Evolutionary conservation across 164 flowering plant species (phyloP).

Genomic region (Umbilicus rupestris): DNA sequence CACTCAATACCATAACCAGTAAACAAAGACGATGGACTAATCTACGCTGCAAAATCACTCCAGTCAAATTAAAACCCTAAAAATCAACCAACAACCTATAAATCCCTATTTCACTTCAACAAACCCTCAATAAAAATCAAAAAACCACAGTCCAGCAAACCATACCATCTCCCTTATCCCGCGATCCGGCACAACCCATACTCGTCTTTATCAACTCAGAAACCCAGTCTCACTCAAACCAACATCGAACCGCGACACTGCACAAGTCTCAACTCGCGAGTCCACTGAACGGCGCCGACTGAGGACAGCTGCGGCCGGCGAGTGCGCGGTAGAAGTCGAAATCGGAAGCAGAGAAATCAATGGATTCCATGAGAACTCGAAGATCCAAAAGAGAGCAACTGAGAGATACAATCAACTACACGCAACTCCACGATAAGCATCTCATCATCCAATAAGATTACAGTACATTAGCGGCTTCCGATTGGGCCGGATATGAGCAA

Average conservation of each 20-base stretch:
- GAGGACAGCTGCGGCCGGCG: background rate
- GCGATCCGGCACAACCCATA: constrained; percentile 4
- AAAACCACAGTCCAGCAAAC: background rate
- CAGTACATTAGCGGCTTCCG: no score
- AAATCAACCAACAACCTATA: no score
- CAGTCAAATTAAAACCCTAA: no score
- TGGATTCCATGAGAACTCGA: background rate
- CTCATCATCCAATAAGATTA: no score
- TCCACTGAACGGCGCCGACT: background rate
- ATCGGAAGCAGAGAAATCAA: background rate
- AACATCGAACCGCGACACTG: background rate
- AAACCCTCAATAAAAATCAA: background rate
- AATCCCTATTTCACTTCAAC: no score
- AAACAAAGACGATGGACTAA: background rate
- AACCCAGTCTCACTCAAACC: background rate
- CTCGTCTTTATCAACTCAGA: background rate
- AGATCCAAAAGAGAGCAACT: background rate
- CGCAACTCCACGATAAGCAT: background rate
- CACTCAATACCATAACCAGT: no score
- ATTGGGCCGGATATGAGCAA: background rate
- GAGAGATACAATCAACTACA: background rate
- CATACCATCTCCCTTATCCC: constrained; percentile 2
- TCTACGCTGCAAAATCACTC: background rate
- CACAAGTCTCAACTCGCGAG: no score
- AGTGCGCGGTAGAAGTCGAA: background rate